phyloP scores from a whole-genome alignment of 768 basidiomycete species.

The Macrocybe gigantea region DNA sequence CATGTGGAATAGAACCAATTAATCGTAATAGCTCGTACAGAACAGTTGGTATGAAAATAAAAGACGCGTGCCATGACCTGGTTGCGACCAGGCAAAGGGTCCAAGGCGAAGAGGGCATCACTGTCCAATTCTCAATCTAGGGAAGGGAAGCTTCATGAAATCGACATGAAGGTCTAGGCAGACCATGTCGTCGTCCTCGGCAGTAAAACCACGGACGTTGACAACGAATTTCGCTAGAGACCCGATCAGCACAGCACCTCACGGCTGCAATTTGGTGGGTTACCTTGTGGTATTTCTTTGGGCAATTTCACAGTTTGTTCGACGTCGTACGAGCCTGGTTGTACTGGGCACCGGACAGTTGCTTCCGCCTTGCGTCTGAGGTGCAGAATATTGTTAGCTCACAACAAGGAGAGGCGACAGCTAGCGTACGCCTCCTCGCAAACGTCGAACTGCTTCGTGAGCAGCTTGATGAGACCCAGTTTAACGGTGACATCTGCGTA shows the following conservation, averaged over 20 bases:
- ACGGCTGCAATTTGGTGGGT: constrained; percentile 8
- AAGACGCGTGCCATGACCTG: too few relatives aligned
- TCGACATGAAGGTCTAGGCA: constrained; percentile 79
- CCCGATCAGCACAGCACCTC: constrained; percentile 4
- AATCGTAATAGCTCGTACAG: too few relatives aligned
- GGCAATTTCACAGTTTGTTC: constrained; percentile 83
- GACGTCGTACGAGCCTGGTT: constrained; percentile 65
- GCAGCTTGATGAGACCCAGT: constrained; percentile 87
- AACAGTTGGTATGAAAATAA: too few relatives aligned
- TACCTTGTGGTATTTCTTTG: constrained; percentile 84
- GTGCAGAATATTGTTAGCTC: constrained; percentile 3
- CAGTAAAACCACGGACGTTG: constrained; percentile 62
- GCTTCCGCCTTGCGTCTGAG: constrained; percentile 69
- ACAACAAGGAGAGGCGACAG: background rate
- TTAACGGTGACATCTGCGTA: constrained; percentile 89
- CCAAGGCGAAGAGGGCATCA: background rate
- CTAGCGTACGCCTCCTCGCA: constrained; percentile 88
- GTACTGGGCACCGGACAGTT: constrained; percentile 78
- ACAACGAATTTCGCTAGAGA: constrained; percentile 78
- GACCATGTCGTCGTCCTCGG: constrained; percentile 65
- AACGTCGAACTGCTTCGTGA: constrained; percentile 78
- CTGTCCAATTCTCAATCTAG: background rate
- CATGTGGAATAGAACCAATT: too few relatives aligned
- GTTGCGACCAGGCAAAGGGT: too few relatives aligned
- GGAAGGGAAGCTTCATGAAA: constrained; percentile 40